phyloP scores from a whole-genome alignment of 441 rosid species.

The Bruguiera hainesii region DNA sequence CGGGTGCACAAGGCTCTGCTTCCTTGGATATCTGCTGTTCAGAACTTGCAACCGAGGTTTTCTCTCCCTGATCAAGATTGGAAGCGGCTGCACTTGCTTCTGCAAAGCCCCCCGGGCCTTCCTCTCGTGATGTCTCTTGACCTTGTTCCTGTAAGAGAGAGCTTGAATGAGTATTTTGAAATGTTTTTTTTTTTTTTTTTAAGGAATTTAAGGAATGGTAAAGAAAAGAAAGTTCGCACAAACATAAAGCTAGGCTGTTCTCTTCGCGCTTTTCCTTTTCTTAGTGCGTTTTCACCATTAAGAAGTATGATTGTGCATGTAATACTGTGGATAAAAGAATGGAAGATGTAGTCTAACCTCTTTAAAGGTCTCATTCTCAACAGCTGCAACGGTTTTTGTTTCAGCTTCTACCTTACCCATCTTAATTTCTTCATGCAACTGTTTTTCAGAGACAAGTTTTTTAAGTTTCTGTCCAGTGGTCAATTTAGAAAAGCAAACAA shows the following conservation, averaged over 20 bases:
- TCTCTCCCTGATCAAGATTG: slow-evolving; percentile 29
- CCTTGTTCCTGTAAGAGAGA: slow-evolving; percentile 26
- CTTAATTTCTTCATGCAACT: slow-evolving; percentile 18
- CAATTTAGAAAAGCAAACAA: not conserved
- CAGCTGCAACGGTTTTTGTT: slow-evolving; percentile 11
- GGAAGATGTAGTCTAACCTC: no score
- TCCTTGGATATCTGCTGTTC: slow-evolving; percentile 27
- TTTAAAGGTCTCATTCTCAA: slow-evolving; percentile 6
- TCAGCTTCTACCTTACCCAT: slow-evolving; percentile 11
- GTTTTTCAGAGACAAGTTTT: slow-evolving; percentile 15
- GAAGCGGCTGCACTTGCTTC: slow-evolving; percentile 21
- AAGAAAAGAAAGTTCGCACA: not conserved
- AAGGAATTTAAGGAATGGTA: slow-evolving; percentile 3
- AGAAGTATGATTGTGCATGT: no score
- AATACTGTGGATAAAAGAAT: no score
- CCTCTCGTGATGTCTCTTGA: slow-evolving; percentile 23
- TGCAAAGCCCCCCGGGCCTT: slow-evolving; percentile 21
- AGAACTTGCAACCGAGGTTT: slow-evolving; percentile 17
- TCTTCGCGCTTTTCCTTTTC: not conserved
- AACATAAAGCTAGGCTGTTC: not conserved
- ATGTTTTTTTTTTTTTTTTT: not conserved
- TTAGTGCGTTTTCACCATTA: no score
- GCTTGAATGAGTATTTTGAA: slow-evolving; percentile 14
- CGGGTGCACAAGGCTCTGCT: slow-evolving; percentile 1
- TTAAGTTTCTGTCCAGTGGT: slow-evolving; percentile 13